A percentile compares a stretch with the other conserved stretches of the same genome.
phyloP scores from a whole-genome alignment of 2,329 filamentous ascomycete species.

The Tolypocladium tropicale region DNA sequence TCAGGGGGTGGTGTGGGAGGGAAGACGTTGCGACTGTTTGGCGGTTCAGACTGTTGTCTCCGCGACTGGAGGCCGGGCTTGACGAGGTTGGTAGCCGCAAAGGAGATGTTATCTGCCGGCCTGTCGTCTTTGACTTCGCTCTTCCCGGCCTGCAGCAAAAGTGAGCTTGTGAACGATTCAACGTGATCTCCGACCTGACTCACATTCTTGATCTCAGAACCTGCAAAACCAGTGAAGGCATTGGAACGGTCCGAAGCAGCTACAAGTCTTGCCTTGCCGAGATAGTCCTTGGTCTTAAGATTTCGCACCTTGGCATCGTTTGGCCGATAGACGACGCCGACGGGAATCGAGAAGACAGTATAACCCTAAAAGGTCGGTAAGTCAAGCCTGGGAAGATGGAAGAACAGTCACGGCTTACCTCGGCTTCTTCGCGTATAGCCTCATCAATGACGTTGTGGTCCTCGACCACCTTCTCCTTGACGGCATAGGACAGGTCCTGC shows the following conservation, averaged over 20 bases:
- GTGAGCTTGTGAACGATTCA: conserved; percentile 8
- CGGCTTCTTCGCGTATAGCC: conserved; percentile 84
- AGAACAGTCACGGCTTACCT: conserved; percentile 44
- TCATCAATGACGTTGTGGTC: conserved; percentile 98
- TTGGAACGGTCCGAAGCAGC: conserved; percentile 76
- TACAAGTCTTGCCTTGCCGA: conserved; percentile 89
- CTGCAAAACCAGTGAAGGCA: conserved; percentile 73
- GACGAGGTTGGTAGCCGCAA: conserved; percentile 85
- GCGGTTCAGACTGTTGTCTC: conserved; percentile 78
- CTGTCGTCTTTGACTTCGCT: conserved; percentile 63
- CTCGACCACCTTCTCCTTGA: conserved; percentile 90
- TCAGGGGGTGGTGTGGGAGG: conserved; percentile 98
- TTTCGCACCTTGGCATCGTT: conserved; percentile 99
- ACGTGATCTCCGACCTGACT: conserved; percentile 13
- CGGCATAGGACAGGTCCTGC: conserved; percentile 81
- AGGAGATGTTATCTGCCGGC: conserved; percentile 75
- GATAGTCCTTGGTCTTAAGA: conserved; percentile 92
- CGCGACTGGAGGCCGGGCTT: conserved; percentile 73
- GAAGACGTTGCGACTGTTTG: conserved; percentile 70
- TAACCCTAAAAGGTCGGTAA: conserved; percentile 55
- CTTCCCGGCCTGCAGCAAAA: conserved; percentile 33
- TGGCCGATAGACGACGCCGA: conserved; percentile 88
- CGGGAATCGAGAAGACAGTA: conserved; percentile 95
- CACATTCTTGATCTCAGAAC: conserved; percentile 67
- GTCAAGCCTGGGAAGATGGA: background rate